These are phyloP conservation scores for Suillus bovinus DNA, from an alignment of 768 basidiomycete species.

Conservation along the genomic window DNA sequence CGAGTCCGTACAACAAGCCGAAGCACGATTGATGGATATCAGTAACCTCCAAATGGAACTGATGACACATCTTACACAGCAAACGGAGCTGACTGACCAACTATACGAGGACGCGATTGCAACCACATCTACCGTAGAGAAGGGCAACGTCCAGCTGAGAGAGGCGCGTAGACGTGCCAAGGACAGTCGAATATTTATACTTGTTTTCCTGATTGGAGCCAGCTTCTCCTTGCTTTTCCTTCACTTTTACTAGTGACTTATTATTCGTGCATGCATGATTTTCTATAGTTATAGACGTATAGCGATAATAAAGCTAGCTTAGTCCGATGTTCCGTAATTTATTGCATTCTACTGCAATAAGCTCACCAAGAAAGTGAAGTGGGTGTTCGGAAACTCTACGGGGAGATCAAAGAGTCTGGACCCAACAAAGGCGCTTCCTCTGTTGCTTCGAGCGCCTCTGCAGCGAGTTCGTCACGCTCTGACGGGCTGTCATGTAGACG, in stretches of 20 bases:
- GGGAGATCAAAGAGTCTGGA: neutral
- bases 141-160: constrained; percentile 87
- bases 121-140: constrained; percentile 81
- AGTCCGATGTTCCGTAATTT: neutral
- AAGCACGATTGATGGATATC: constrained; percentile 90
- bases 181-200: constrained; percentile 85
- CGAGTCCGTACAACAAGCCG: constrained; percentile 88
- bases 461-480: constrained; percentile 53
- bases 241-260: constrained; percentile 73
- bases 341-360: neutral
- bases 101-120: constrained; percentile 94
- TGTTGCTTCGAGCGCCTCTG: constrained; percentile 59
- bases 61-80: constrained; percentile 80
- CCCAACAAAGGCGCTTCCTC: constrained; percentile 62
- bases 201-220: constrained; percentile 91
- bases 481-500: constrained; percentile 49
- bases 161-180: constrained; percentile 86
- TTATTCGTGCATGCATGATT: constrained; percentile 8
- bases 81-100: constrained; percentile 91
- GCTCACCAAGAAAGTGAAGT: neutral
- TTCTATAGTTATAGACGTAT: constrained; percentile 6
- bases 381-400: constrained; percentile 1
- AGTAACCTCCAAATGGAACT: constrained; percentile 91
- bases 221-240: constrained; percentile 90
- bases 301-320: neutral